phyloP scores from a whole-genome alignment of 2,329 filamentous ascomycete genomes.

The Thielaviopsis punctulata region DNA sequence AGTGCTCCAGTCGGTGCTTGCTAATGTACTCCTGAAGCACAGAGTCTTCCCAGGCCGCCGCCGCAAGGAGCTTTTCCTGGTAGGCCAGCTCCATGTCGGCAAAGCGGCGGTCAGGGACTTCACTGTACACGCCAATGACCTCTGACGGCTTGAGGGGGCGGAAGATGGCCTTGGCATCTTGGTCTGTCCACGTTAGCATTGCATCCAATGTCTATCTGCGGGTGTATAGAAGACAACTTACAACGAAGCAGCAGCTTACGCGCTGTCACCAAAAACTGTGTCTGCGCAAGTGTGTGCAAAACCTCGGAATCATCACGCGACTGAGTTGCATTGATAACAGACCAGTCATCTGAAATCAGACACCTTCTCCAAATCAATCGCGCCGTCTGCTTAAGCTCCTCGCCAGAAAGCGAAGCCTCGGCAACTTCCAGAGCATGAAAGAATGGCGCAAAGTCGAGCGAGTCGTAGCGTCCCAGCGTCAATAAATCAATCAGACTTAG shows the following conservation, averaged over 20 bases:
- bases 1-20: conserved; percentile 51
- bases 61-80: conserved; percentile 48
- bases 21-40: conserved; percentile 46
- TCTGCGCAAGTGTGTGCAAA: conserved; percentile 42
- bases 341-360: conserved; percentile 74
- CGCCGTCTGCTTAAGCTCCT: conserved; percentile 39
- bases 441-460: conserved; percentile 39
- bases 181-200: too few species aligned
- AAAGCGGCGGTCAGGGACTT: conserved; percentile 44
- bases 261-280: conserved; percentile 51
- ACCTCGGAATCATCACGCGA: conserved; percentile 55
- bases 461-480: conserved; percentile 42
- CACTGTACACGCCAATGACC: conserved; percentile 40
- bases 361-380: conserved; percentile 72
- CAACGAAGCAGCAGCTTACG: conserved; percentile 45
- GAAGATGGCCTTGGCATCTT: conserved; percentile 24
- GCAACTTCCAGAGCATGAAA: conserved; percentile 51
- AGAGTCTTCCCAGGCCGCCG: conserved; percentile 57
- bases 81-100: conserved; percentile 43
- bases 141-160: conserved; percentile 34
- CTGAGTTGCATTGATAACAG: conserved; percentile 57
- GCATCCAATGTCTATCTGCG: not conserved
- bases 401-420: conserved; percentile 36
- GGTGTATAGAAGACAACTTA: conserved; percentile 26
- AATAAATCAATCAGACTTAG: conserved; percentile 54